These are phyloP conservation scores for Fusarium subglutinans DNA, from an alignment of 2,329 filamentous ascomycete genomes.

Conservation along the genomic window DNA sequence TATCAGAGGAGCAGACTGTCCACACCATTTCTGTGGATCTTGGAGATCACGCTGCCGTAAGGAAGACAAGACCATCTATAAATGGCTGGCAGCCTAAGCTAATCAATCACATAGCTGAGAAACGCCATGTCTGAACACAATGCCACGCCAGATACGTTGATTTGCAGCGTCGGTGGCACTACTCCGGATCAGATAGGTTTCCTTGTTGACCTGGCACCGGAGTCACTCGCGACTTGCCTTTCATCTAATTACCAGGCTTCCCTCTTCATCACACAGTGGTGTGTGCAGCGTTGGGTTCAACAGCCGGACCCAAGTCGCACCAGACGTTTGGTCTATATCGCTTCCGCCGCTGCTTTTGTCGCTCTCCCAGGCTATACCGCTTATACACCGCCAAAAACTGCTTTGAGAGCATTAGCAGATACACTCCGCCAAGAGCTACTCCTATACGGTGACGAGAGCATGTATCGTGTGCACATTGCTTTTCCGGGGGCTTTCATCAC, in stretches of 20 bases:
- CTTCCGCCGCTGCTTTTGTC: background rate
- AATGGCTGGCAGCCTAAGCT: background rate
- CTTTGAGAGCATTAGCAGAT: background rate
- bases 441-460: background rate
- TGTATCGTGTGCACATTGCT: background rate
- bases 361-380: background rate
- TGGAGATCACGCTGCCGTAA: background rate
- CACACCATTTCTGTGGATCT: background rate
- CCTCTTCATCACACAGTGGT: background rate
- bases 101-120: background rate
- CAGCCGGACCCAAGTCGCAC: background rate
- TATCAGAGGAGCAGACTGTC: background rate
- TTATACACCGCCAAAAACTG: background rate
- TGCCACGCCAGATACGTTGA: background rate
- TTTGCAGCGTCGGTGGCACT: background rate
- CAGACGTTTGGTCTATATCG: background rate
- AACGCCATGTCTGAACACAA: background rate
- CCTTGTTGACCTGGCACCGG: background rate
- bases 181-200: background rate
- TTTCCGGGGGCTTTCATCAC: background rate
- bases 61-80: background rate
- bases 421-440: background rate
- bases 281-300: background rate
- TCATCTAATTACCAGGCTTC: background rate
- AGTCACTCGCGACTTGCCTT: background rate